Evolutionary conservation across 805 yeast species (phyloP), one percentile per base, ranked within the genome.

Genomic region (Yarrowia sp.): DNA sequence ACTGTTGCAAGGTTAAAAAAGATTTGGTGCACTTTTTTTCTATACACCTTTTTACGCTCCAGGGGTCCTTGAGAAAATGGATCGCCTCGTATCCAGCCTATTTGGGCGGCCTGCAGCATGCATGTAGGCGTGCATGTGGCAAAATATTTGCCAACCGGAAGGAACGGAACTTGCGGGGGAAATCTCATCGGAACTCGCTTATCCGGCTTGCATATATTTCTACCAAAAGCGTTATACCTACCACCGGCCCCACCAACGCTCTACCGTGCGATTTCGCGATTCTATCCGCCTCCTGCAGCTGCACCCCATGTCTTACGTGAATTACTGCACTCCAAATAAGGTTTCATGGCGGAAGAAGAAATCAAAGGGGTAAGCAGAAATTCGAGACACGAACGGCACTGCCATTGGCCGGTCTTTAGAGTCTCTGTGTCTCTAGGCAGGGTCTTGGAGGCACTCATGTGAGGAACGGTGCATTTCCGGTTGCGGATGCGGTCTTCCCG

Each of bases 281-380:
- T 36, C 13, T 36, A 36, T 4, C 13, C 38, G 38, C 38, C 13
- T 20, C 10, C 20, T 44, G 49, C 49, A 24, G 14, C 49, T 46
- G 50, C 17, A 46, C 34, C 50, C 34, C 34, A 20, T 46, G 50
- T 46, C 50, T 46, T 9, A 24, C 33, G n/a, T 6, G 49, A 24
- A 46, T 44, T 43, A 9, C 14, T 10, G 46, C 24, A 44, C 9
- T 14, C 3, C 44, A 40, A 9, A 15, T 9, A 46, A 24, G 12
- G 50, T 46, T 46, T 46, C 17, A 24, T 44, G 33, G 30, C 33
- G 33, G 33, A 44, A 44, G 33, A 44, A 44, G 47, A 19, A 44
- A 44, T 19, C 9, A 24, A 13, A 15, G 50, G 50, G 17, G 34
- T 9, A 46, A 46, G 6, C 30, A 24, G 30, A 24, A 24, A 24